Base-by-base conservation (phyloP, 108 stramenopile species). In the Nitzschia sp. region DNA sequence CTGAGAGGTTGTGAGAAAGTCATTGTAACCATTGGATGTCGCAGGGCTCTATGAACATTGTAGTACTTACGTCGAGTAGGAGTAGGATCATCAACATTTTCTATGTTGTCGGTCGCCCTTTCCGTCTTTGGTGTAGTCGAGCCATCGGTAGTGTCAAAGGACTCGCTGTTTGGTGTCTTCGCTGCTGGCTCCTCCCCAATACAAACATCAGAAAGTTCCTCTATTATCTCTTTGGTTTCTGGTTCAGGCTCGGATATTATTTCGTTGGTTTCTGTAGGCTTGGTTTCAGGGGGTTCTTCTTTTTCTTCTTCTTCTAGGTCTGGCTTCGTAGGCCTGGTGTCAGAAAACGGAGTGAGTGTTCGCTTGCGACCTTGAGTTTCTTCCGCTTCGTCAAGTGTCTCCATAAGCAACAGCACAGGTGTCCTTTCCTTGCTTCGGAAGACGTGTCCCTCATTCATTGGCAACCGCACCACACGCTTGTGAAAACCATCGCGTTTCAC, bases 401-500 rank as follows among this genome's bases (percentile, higher is more conserved):
- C 93, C 39, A 85, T 73, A 14, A 91, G 67, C 14, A 94, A 56
- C 19, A 94, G 75, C 0, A 94, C 87, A 9, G 93, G 93, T 34
- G 93, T 94, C 17, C 93, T 76, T 65, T 87, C 93, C 48, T 94
- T 94, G 65, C 90, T 91, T 57, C 93, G 80, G 71, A 94, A 94
- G 0, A 94, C 93, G 68, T 91, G 89, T 6, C 93, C 93, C 81
- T 94, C 93, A 39, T 70, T 83, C 11, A 73, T 70, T 8, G 92
- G 92, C 15, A 93, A 70, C 9, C 83, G 78, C 7, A 89, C 81
- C 40, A 90, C 81, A 41, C 73, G 83, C 6, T 62, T 73, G 39
- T 61, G 63, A 12, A 76, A 76, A 14, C 64, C 39, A 59, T 70
- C 65, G 8, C 60, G 51, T 42, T 62, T 75, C 20, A 84, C 60